Base-by-base conservation (phyloP, 1,284 basidiomycete species). In the Omphalotus olearius region DNA sequence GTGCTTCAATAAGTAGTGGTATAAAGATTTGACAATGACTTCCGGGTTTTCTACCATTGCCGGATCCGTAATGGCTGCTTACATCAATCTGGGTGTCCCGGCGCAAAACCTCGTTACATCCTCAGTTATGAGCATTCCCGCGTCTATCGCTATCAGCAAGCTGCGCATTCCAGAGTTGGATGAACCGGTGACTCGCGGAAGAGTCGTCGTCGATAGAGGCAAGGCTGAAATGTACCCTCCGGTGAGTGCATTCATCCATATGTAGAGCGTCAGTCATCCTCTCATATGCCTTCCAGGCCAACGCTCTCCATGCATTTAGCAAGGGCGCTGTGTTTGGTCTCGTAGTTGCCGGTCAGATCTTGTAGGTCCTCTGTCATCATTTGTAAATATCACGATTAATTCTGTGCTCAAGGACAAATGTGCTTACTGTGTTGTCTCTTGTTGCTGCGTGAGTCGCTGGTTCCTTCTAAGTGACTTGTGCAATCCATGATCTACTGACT, bases 121-220 rank as follows among this genome's bases (percentile, higher is more conserved):
- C 4, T 93, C 90, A 9, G 88, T 96, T 59, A 96, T 96, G 93
- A 90, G 86, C 64, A 96, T 96, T 61, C 93, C 93, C 9, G 93
- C 93, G 1, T 93, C 92, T 10, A 93, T 96, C 64, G 82, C 93
- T 2, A 93, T 95, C 59, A 87, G 85, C 65, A 96, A 96, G 71
- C 73, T 94, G 61, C 85, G 91, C 44, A 62, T 85, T 17, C 93
- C 93, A 2, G 93, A 96, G 70, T 69, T 76, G 40, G 90, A 93
- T 44, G 87, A 90, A 61, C 90, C 93, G 42, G 78, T 93, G 51
- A 95, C 93, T 30, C 83, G 88, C 47, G 93, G 93, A 16, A 79
- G 72, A 28, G 79, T 93, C 56, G 78, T 86, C 51, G 78, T 95
- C 51, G 87, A 92, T 65, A 84, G 88, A 58, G 89, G 88, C 45